Base-by-base conservation (phyloP, 73 alveolate species). In the Paramecium pentaurelia region DNA sequence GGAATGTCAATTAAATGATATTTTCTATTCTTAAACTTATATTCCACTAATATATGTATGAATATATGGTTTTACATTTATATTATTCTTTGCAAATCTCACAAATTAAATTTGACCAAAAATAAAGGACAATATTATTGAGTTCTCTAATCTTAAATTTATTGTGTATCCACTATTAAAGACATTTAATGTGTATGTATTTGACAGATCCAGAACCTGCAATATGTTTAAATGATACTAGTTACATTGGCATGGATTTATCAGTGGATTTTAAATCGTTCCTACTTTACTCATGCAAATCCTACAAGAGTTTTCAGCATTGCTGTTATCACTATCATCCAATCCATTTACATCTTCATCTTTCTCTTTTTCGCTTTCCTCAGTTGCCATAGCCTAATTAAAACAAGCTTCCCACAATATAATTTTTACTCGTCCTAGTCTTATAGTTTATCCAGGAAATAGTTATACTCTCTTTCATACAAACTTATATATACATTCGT, bases 131-230 rank as follows among this genome's bases (percentile, higher is more conserved):
- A 20, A 80, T 80, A 80, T 47, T 80, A 47, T 80, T 80, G 12
- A 80, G 75, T 47, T 80, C 91, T 44, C 47, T 80, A 4, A 47
- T 80, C 58, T 80, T 80, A 16, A 80, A 32, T 80, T 80, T 80
- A 28, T 49, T 80, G 34, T 80, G 47, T 16, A 80, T 80, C 91
- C 91, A 80, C 58, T 80, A 49, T 45, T 42, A 20, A 8, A 80
- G 45, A 27, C 91, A 80, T 47, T 80, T 80, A 6, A 80, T 40
- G 16, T 80, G 91, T 32, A 49, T 80, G 30, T 80, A 80, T 49
- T 80, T 80, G 32, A 80, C 91, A 80, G 91, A 80, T 44, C 91
- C 91, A 45, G 91, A 80, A 80, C 88, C 88, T 75, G 70, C 70
- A 54, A 54, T 54, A 54, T 75, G 36, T 54, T 54, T 54, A 54